Evolutionary conservation across 805 yeast species (phyloP), one percentile per base, ranked within the genome.

Genomic region (Kodamaea nitidulidarum): DNA sequence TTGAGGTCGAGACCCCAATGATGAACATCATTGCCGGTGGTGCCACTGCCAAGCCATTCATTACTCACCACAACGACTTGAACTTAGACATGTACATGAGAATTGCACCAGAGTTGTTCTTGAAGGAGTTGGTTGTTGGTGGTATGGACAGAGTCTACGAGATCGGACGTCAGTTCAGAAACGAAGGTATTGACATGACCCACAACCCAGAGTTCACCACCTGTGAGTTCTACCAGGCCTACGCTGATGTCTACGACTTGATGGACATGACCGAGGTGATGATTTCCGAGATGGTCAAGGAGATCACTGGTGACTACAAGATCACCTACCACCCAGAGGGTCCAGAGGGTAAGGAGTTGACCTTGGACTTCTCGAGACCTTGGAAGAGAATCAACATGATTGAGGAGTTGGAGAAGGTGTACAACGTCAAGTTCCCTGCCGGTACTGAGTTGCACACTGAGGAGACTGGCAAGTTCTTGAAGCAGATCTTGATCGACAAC

Each of bases 331-430:
- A 93, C 62, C 97, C 97, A 53, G 90, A 88, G 46, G 96, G 96
- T 42, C 91, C 93, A 50, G 87, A 84, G 34, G 88, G 88, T 51
- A 71, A 87, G 63, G 84, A 73, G 49, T 67, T 81, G 58, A 82
- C 83, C 42, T 71, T 91, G 59, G 93, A 91, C 69, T 91, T 91
- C 72, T 52, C 88, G 32, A 80, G 98, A 71, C 98, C 98, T 49
- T 91, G 98, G 98, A 93, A 88, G 81, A 84, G 98, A 73, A 76
- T 91, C 55, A 88, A 90, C 69, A 93, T 91, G 96, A 91, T 93
- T 60, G 95, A 88, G 67, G 95, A 88, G 60, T 75, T 91, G 54
- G 98, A 91, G 73, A 88, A 83, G 73, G 74, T 73, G 47, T 84
- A 80, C 60, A 77, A 80, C 54, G 95, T 83, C 59, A 88, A 76